Conservation (phyloP, 805 yeast genomes). For the Huiozyma naganishii region DNA sequence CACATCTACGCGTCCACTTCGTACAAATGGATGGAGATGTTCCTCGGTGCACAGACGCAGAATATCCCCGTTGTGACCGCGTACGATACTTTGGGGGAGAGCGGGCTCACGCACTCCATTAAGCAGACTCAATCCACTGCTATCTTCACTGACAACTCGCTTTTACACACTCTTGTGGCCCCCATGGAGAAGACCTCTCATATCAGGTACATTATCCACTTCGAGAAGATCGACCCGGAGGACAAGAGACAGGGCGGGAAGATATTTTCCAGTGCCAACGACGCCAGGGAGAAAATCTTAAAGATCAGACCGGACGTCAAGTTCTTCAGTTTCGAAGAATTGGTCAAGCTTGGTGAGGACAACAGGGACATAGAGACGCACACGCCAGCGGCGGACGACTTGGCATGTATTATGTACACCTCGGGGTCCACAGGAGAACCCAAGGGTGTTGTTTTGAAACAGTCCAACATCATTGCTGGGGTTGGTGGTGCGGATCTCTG, state of each 20-base stretch:
- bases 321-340: constrained; percentile 55
- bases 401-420: constrained; percentile 60
- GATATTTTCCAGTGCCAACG: constrained; percentile 44
- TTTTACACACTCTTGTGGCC: constrained; percentile 53
- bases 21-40: constrained; percentile 82
- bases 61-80: constrained; percentile 86
- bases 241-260: constrained; percentile 58
- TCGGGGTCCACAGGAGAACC: constrained; percentile 75
- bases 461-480: constrained; percentile 67
- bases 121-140: constrained; percentile 70
- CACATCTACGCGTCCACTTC: constrained; percentile 87
- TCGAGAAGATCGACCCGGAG: constrained; percentile 47
- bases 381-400: constrained; percentile 39
- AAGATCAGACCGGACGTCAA: constrained; percentile 68
- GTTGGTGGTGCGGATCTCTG: constrained; percentile 68
- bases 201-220: constrained; percentile 62
- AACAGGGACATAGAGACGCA: constrained; percentile 30
- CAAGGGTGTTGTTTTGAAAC: constrained; percentile 63
- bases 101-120: constrained; percentile 77
- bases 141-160: constrained; percentile 72
- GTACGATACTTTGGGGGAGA: constrained; percentile 87
- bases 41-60: constrained; percentile 68
- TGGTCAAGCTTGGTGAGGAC: constrained; percentile 51
- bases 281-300: constrained; percentile 48
- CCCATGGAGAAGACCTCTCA: constrained; percentile 57